phyloP scores from a whole-genome alignment of 352 stramenopile species.

The Phytophthora melonis region DNA sequence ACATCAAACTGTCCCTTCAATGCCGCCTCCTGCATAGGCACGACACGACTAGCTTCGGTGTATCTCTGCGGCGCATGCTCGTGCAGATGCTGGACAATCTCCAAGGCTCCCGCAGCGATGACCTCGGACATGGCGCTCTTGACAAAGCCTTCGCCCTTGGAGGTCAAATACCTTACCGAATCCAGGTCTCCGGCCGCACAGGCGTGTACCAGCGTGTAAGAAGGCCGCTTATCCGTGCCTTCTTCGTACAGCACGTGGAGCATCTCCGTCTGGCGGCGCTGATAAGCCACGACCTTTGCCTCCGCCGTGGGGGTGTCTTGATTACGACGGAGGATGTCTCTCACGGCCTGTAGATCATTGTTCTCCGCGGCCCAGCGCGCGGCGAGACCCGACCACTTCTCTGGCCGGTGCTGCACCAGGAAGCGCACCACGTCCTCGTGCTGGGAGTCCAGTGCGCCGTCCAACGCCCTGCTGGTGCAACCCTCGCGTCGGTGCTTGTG shows the following conservation, averaged over 20 bases:
- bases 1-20: conserved; percentile 43
- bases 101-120: conserved; percentile 49
- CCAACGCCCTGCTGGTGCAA: conserved; percentile 47
- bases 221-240: conserved; percentile 42
- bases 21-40: conserved; percentile 51
- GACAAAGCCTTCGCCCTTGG: conserved; percentile 57
- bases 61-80: conserved; percentile 49
- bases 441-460: conserved; percentile 43
- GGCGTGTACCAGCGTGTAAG: conserved; percentile 57
- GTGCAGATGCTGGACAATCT: conserved; percentile 63
- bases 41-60: conserved; percentile 53
- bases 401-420: conserved; percentile 51
- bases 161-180: conserved; percentile 58
- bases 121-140: conserved; percentile 65
- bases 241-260: conserved; percentile 70
- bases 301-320: conserved; percentile 44
- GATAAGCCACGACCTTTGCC: conserved; percentile 61
- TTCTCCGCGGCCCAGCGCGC: conserved; percentile 52
- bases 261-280: conserved; percentile 47
- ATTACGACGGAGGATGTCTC: conserved; percentile 44
- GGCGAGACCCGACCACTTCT: conserved; percentile 53
- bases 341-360: conserved; percentile 42
- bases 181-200: conserved; percentile 54
- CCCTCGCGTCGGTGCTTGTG: conserved; percentile 57
- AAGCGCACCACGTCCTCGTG: conserved; percentile 55